phyloP scores from a whole-genome alignment of 306 rosid species.

The Senna siamea region DNA sequence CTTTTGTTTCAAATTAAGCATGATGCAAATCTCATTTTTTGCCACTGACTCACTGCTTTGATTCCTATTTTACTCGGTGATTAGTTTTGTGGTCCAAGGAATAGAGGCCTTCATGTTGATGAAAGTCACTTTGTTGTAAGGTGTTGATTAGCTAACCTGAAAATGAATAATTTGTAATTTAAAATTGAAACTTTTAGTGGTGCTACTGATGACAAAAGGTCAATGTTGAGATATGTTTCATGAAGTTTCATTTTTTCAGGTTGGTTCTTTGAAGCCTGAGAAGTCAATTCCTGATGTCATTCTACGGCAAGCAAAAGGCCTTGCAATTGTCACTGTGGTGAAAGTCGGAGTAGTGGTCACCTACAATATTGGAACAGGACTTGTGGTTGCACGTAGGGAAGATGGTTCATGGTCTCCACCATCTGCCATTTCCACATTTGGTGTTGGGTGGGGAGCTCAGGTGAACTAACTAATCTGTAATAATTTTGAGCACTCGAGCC shows the following conservation, averaged over 20 bases:
- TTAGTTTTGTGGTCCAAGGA: background rate
- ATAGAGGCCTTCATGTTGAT: background rate
- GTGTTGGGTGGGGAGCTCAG: constrained; percentile 98
- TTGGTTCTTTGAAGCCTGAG: constrained; percentile 71
- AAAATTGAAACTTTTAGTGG: constrained; percentile 14
- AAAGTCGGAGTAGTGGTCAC: constrained; percentile 91
- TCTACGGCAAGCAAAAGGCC: constrained; percentile 91
- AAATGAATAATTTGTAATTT: constrained; percentile 2
- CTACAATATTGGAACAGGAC: constrained; percentile 91
- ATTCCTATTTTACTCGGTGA: constrained; percentile 14
- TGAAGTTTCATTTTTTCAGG: constrained; percentile 50
- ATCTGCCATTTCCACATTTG: constrained; percentile 87
- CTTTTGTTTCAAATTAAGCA: background rate
- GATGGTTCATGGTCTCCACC: constrained; percentile 99
- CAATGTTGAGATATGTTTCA: constrained; percentile 23
- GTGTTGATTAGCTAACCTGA: background rate
- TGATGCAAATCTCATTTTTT: background rate
- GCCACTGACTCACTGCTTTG: background rate
- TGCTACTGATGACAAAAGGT: constrained; percentile 16
- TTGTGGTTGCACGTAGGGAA: constrained; percentile 86
- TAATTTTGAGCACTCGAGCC: background rate
- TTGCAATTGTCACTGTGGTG: constrained; percentile 85
- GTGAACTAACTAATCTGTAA: constrained; percentile 48
- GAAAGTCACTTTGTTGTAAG: background rate
- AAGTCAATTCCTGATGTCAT: constrained; percentile 84